Base-by-base conservation (phyloP, 1,284 basidiomycete genomes). In the Boletellus deceptivus region DNA sequence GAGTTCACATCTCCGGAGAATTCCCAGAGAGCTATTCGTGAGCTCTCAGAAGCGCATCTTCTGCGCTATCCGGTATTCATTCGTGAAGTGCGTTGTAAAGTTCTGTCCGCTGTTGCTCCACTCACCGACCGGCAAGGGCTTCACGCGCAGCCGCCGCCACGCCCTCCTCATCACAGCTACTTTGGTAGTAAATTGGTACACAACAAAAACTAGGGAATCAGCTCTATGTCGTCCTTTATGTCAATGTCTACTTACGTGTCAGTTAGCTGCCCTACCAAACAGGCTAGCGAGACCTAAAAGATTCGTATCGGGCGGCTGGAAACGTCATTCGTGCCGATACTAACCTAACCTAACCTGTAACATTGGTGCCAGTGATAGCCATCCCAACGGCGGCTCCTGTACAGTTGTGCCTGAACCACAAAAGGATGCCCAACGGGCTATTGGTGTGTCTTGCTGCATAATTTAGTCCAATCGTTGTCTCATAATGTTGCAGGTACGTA, bases 251-350 rank as follows among this genome's bases (percentile, higher is more conserved):
- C 48, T 53, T 20, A 58, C 37, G 10, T 33, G 31, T 20, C 31
- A 7, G 43, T 33, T 61, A 97, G 93, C 72, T 98, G 20, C 96
- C 95, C 1, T 91, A 91, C 64, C 92, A 94, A 71, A 93, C 93
- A 29, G 93, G 93, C 36, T 99, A 96, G 96, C 96, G 98, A 70
- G 96, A 99, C 68, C 77, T 99, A 52, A 99, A 98, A 70, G 95
- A 98, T 69, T 76, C 98, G 29, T 98, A 98, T 84, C 85, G 95
- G 49, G 84, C 90, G 29, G 92, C 95, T 36, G 95, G 96, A 24
- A 92, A 91, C 64, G 93, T 98, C 61, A 83, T 97, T 54, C 84
- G 95, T 36, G 93, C 96, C 50, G 95, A 99, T 68, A 89, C 98
- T 61, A 93, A n/a, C n/a, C n/a, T n/a, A n/a, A n/a, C n/a, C n/a